phyloP scores from a whole-genome alignment of 2,329 filamentous ascomycete genomes.

The Fusarium buxicola region DNA sequence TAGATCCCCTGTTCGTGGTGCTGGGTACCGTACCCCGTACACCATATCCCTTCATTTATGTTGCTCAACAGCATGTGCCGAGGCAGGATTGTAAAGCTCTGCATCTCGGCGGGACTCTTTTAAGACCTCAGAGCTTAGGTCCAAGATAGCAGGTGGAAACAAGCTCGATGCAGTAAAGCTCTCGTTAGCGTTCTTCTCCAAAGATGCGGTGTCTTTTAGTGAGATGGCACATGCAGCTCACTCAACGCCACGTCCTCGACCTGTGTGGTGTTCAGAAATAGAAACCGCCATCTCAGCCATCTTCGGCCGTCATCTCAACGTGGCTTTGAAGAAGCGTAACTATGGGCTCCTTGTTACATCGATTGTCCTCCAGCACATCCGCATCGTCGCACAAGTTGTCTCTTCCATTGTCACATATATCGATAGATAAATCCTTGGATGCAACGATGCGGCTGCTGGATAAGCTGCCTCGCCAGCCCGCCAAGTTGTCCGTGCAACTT shows the following conservation, averaged over 20 bases:
- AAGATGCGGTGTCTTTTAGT: neutral
- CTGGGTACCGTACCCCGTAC: neutral
- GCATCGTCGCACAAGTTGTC: neutral
- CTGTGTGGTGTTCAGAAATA: conserved; percentile 33
- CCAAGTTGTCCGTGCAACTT: conserved; percentile 1
- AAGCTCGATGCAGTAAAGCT: too few relatives aligned
- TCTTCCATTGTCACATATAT: neutral
- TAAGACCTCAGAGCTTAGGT: neutral
- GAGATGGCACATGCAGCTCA: conserved; percentile 15
- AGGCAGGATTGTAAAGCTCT: neutral
- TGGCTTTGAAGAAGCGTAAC: neutral
- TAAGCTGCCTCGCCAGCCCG: conserved; percentile 20
- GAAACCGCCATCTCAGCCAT: conserved; percentile 27
- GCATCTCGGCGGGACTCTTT: conserved; percentile 13
- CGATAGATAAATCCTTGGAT: neutral
- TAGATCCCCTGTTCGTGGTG: neutral
- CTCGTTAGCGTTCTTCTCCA: neutral
- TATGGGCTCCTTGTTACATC: conserved; percentile 2
- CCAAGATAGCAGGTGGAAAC: neutral
- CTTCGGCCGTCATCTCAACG: neutral
- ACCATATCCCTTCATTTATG: neutral
- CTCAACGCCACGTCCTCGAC: conserved; percentile 13
- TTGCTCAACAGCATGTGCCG: conserved; percentile 4
- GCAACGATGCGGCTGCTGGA: neutral
- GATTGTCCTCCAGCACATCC: neutral